A percentile compares a stretch with the other conserved stretches of the same genome.
These are phyloP conservation scores for Diospyros lotus DNA, from an alignment of 148 eudicot genomes.

Conservation along the genomic window DNA sequence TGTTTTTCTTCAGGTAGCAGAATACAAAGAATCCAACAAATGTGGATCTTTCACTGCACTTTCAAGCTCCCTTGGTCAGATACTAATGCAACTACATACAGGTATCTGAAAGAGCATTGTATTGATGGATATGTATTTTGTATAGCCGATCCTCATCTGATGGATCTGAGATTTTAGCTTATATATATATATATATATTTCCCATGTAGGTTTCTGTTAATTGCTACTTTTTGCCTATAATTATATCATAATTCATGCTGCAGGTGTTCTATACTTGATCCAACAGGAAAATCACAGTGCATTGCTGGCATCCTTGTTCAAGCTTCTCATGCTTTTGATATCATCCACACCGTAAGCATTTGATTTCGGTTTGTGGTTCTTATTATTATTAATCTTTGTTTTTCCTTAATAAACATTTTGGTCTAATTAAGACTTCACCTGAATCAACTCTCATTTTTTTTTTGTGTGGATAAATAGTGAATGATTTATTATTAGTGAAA, in stretches of 20 bases:
- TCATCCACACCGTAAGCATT: slow-evolving; percentile 85
- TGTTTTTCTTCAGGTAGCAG: slow-evolving; percentile 88
- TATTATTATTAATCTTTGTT: too few species aligned
- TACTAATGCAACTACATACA: slow-evolving; percentile 89
- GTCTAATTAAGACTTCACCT: too few species aligned
- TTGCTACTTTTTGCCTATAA: slow-evolving; percentile 4
- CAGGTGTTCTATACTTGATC: slow-evolving; percentile 78
- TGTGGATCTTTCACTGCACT: slow-evolving; percentile 83
- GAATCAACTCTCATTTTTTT: too few species aligned
- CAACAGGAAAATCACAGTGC: slow-evolving; percentile 70
- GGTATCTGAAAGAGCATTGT: slow-evolving; percentile 34
- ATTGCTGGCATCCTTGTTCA: slow-evolving; percentile 67
- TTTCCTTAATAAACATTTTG: too few species aligned
- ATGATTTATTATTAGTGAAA: too few species aligned
- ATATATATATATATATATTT: neutral
- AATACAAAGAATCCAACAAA: slow-evolving; percentile 66
- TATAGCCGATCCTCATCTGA: too few species aligned
- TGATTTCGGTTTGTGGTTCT: too few species aligned
- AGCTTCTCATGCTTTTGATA: slow-evolving; percentile 73
- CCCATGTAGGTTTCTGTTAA: slow-evolving; percentile 3
- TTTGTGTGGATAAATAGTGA: too few species aligned
- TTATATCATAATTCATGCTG: slow-evolving; percentile 16
- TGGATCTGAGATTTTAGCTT: too few species aligned
- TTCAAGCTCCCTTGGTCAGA: slow-evolving; percentile 95
- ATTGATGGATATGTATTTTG: neutral